These are phyloP conservation scores for Geosmithia flava DNA, from an alignment of 2,329 filamentous ascomycete genomes.

Conservation along the genomic window DNA sequence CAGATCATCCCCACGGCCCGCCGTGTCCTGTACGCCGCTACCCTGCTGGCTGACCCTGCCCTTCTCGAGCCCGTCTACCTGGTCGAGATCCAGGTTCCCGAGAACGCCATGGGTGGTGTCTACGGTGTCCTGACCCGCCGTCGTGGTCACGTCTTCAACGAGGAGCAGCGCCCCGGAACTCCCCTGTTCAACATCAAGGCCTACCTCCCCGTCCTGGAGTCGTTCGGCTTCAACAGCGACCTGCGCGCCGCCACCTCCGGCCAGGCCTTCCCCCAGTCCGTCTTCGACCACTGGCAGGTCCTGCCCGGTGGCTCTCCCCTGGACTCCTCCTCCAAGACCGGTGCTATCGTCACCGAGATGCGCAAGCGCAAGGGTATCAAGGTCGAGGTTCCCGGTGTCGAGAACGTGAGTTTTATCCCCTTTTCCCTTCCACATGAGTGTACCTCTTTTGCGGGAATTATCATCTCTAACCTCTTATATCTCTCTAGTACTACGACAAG, in stretches of 20 bases:
- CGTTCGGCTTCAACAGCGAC: slow-evolving; percentile 98
- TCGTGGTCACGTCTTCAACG: slow-evolving; percentile 97
- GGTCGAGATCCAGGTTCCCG: slow-evolving; percentile 98
- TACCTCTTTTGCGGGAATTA: background rate
- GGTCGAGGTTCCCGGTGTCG: slow-evolving; percentile 81
- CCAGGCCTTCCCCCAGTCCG: slow-evolving; percentile 97
- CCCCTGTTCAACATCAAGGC: slow-evolving; percentile 99
- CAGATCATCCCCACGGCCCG: slow-evolving; percentile 97
- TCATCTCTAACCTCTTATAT: slow-evolving; percentile 10
- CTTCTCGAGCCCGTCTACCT: slow-evolving; percentile 97
- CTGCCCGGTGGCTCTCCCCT: slow-evolving; percentile 88
- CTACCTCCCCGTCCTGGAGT: slow-evolving; percentile 92
- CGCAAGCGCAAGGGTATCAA: slow-evolving; percentile 99
- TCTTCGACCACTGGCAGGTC: slow-evolving; percentile 98
- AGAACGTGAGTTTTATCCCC: slow-evolving; percentile 63
- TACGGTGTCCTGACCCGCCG: slow-evolving; percentile 97
- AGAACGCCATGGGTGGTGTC: slow-evolving; percentile 98
- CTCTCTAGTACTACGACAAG: slow-evolving; percentile 88
- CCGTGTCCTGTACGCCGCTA: slow-evolving; percentile 91
- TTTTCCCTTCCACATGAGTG: background rate
- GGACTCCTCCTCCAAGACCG: slow-evolving; percentile 71
- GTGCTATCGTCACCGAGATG: slow-evolving; percentile 74
- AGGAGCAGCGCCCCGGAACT: slow-evolving; percentile 97
- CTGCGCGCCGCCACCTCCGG: slow-evolving; percentile 86
- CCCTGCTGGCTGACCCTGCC: slow-evolving; percentile 81